Evolutionary conservation across 257 asterid species (phyloP).

Genomic region (Gentiana straminea): DNA sequence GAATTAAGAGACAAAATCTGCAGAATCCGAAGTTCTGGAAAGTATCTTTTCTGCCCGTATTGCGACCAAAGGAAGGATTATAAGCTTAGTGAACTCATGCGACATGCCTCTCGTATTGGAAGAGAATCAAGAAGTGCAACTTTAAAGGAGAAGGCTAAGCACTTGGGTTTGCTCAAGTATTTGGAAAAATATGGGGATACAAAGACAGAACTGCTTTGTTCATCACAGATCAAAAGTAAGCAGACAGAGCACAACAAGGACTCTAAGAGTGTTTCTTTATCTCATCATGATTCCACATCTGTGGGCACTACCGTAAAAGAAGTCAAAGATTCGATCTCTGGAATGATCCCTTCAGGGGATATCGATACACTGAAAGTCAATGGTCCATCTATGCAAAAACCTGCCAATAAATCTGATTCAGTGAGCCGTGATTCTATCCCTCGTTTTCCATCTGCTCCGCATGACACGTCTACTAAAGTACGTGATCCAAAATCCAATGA

Average conservation of each 20-base stretch:
- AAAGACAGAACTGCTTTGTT: slow-evolving; percentile 10
- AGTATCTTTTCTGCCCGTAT: slow-evolving; percentile 47
- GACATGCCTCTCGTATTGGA: slow-evolving; percentile 61
- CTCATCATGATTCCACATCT: background rate
- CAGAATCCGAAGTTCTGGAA: slow-evolving; percentile 37
- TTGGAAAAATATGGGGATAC: slow-evolving; percentile 39
- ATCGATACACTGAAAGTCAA: slow-evolving; percentile 8
- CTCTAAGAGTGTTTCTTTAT: slow-evolving; percentile 9
- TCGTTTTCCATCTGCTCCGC: background rate
- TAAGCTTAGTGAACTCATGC: slow-evolving; percentile 36
- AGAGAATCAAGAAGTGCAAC: slow-evolving; percentile 55
- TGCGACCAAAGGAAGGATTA: slow-evolving; percentile 51
- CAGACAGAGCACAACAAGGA: slow-evolving; percentile 12
- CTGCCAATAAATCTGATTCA: slow-evolving; percentile 3
- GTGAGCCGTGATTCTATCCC: background rate
- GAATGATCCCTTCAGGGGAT: slow-evolving; percentile 21
- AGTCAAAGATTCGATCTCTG: slow-evolving; percentile 15
- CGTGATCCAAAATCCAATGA: slow-evolving; percentile 12
- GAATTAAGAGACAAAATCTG: slow-evolving; percentile 45
- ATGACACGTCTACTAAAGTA: background rate
- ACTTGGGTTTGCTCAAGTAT: slow-evolving; percentile 53
- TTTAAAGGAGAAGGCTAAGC: slow-evolving; percentile 52
- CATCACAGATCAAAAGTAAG: slow-evolving; percentile 23
- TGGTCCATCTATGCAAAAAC: background rate
- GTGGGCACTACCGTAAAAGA: slow-evolving; percentile 6